Percentiles rank a stretch among this genome's conserved stretches.
phyloP scores from a whole-genome alignment of 1,284 basidiomycete genomes.

The Ceratobasidium theobromae region DNA sequence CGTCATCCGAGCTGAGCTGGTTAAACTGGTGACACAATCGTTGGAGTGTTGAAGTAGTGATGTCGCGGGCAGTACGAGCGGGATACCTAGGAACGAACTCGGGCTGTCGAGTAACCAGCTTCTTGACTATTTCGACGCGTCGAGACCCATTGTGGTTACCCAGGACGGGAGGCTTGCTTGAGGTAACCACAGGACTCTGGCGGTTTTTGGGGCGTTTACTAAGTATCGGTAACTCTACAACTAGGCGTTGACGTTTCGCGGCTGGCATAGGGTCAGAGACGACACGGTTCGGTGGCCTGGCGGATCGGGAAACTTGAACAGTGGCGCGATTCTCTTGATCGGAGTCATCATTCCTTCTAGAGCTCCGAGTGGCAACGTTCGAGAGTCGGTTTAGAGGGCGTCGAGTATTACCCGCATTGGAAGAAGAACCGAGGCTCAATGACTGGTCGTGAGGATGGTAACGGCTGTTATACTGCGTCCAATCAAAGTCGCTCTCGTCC shows the following conservation, averaged over 20 bases:
- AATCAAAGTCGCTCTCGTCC: slow-evolving; percentile 28
- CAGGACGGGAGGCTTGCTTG: neutral
- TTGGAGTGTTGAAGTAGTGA: neutral
- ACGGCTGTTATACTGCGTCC: slow-evolving; percentile 16
- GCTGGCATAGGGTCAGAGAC: neutral
- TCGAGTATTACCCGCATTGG: neutral
- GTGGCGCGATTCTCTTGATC: neutral
- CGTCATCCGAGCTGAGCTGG: slow-evolving; percentile 24
- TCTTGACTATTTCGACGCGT: neutral
- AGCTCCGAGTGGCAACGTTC: neutral
- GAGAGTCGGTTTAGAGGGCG: neutral
- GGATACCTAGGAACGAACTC: neutral
- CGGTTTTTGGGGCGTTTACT: neutral
- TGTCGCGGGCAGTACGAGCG: neutral
- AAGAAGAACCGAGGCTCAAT: neutral
- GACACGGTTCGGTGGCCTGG: neutral
- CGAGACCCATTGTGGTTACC: slow-evolving; percentile 1
- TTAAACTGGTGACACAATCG: neutral
- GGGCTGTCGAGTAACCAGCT: neutral
- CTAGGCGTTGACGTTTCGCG: slow-evolving; percentile 1
- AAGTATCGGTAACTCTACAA: slow-evolving; percentile 6
- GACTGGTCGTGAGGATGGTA: slow-evolving; percentile 25
- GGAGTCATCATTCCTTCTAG: neutral
- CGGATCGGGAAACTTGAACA: neutral
- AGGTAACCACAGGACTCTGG: neutral